These are phyloP conservation scores for Misopates orontium DNA, from an alignment of 257 asterid genomes.

Conservation along the genomic window DNA sequence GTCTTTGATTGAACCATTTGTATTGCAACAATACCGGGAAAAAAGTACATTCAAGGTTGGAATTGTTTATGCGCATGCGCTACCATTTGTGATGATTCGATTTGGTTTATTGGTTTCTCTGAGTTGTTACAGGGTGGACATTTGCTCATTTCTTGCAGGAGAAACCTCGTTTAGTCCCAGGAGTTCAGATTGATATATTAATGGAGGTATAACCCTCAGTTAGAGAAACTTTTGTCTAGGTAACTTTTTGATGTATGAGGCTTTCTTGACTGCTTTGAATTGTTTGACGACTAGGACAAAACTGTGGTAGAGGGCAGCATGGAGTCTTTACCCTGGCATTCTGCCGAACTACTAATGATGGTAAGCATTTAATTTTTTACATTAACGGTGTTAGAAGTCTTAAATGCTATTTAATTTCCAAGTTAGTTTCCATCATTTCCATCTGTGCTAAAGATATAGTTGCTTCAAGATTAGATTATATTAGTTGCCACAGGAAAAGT, in stretches of 20 bases:
- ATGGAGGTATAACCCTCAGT: conserved; percentile 57
- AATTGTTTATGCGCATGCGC: conserved; percentile 1
- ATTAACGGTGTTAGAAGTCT: conserved; percentile 11
- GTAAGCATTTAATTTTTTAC: conserved; percentile 38
- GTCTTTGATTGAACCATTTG: conserved; percentile 82
- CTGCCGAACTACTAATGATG: conserved; percentile 66
- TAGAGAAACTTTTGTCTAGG: conserved; percentile 18
- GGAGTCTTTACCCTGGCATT: conserved; percentile 64
- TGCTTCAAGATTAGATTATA: background rate
- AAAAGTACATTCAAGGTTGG: conserved; percentile 48
- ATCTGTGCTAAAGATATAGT: background rate
- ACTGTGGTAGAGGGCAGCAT: conserved; percentile 38
- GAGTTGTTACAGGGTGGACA: background rate
- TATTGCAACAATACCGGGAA: conserved; percentile 45
- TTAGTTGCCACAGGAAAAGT: background rate
- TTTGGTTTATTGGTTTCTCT: background rate
- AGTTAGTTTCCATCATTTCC: conserved; percentile 12
- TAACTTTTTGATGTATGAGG: conserved; percentile 7
- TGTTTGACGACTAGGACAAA: conserved; percentile 52
- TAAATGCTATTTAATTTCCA: conserved; percentile 15
- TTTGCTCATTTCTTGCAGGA: conserved; percentile 47
- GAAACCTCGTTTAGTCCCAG: conserved; percentile 61
- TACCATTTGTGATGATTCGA: conserved; percentile 9
- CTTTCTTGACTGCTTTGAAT: conserved; percentile 22
- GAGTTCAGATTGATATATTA: conserved; percentile 73